Percentiles rank a stretch among this genome's conserved stretches.
phyloP scores from a whole-genome alignment of 2,329 filamentous ascomycete genomes.

The Chaetomiaceae sp. region DNA sequence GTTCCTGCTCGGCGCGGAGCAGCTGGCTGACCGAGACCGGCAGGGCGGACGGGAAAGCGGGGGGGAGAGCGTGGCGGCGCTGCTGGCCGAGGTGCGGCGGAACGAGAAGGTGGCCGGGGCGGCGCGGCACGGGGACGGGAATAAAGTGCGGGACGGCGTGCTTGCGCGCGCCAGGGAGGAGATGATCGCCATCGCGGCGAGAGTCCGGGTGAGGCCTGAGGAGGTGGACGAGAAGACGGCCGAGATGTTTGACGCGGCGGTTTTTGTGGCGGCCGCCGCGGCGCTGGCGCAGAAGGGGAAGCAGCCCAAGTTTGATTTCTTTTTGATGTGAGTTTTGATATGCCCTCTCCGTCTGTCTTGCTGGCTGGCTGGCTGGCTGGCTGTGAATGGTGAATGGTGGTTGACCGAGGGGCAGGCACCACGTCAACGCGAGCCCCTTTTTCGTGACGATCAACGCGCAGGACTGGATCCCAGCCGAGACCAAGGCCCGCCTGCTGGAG shows the following conservation, averaged over 20 bases:
- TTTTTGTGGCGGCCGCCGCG: constrained; percentile 47
- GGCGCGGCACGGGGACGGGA: constrained; percentile 48
- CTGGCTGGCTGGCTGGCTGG: not conserved
- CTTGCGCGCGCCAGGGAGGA: constrained; percentile 58
- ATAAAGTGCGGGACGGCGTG: constrained; percentile 67
- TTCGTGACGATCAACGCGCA: constrained; percentile 64
- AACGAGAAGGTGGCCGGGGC: constrained; percentile 55
- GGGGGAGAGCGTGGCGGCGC: constrained; percentile 44
- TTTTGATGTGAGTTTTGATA: constrained; percentile 51
- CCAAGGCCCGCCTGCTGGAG: constrained; percentile 69
- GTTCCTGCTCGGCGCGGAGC: constrained; percentile 53
- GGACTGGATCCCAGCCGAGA: constrained; percentile 54
- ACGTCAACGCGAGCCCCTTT: constrained; percentile 66
- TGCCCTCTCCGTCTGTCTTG: not conserved
- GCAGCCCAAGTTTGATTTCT: constrained; percentile 75
- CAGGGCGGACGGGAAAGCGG: constrained; percentile 21
- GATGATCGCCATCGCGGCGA: constrained; percentile 57
- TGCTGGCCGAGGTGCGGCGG: constrained; percentile 57
- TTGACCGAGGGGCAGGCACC: constrained; percentile 54
- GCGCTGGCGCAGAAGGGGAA: constrained; percentile 50
- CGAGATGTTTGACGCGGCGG: constrained; percentile 64
- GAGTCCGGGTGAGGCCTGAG: constrained; percentile 52
- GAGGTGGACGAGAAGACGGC: constrained; percentile 52
- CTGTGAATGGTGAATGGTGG: not conserved
- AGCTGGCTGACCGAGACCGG: constrained; percentile 34